These are phyloP conservation scores for Daedaleopsis sinensis DNA, from an alignment of 768 basidiomycete genomes.

Conservation along the genomic window DNA sequence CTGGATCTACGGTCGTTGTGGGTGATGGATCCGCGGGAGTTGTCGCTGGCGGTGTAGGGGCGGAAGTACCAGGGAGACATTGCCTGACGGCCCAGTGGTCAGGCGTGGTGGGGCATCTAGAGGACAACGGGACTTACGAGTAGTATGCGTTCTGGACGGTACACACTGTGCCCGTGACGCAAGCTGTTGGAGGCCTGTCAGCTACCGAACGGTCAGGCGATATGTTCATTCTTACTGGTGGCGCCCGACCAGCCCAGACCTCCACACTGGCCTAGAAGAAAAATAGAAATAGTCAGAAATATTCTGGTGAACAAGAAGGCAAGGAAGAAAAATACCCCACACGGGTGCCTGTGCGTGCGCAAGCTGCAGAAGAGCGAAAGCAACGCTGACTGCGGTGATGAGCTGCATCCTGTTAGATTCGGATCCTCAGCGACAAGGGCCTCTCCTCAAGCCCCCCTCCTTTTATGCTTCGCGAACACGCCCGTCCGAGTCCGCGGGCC, in stretches of 20 bases:
- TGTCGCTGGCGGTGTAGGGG: neutral
- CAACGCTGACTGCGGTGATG: constrained; percentile 15
- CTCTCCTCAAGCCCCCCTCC: neutral
- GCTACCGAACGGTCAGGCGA: neutral
- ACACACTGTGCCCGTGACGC: constrained; percentile 21
- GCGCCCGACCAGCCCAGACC: constrained; percentile 28
- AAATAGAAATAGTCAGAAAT: neutral
- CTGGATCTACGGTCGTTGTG: constrained; percentile 2
- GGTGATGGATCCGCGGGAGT: neutral
- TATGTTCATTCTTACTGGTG: constrained; percentile 11
- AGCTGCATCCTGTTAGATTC: constrained; percentile 19
- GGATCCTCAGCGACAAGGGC: neutral
- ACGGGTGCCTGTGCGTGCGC: constrained; percentile 14
- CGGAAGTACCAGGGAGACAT: constrained; percentile 18
- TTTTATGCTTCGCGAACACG: neutral
- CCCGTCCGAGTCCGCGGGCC: neutral
- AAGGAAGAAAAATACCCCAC: constrained; percentile 19
- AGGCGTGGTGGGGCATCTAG: neutral
- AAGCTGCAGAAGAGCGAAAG: constrained; percentile 10
- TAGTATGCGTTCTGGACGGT: constrained; percentile 22
- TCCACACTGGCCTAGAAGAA: constrained; percentile 23
- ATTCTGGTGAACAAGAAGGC: neutral
- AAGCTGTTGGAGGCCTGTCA: constrained; percentile 5
- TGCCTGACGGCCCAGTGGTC: constrained; percentile 5
- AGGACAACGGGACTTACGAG: constrained; percentile 13